These are phyloP conservation scores for Ascochyta viciae-villosae DNA, from an alignment of 2,329 filamentous ascomycete genomes.

Conservation along the genomic window DNA sequence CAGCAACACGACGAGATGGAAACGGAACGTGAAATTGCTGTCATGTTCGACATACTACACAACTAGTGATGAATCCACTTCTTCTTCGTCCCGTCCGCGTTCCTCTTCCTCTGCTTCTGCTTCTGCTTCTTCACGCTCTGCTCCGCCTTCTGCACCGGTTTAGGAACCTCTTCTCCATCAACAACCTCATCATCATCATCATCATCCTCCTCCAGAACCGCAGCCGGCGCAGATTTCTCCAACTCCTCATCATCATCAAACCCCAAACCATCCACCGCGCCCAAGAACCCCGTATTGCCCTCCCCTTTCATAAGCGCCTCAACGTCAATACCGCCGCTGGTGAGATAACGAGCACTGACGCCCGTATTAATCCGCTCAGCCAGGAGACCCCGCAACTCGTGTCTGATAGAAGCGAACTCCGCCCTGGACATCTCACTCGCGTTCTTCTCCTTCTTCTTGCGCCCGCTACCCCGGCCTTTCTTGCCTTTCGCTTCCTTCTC, in stretches of 20 bases:
- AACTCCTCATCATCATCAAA: conserved; percentile 37
- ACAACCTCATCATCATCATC: conserved; percentile 34
- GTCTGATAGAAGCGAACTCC: conserved; percentile 73
- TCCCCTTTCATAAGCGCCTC: conserved; percentile 69
- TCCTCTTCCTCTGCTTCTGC: conserved; percentile 26
- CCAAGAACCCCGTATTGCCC: conserved; percentile 71
- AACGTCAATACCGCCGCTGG: conserved; percentile 83
- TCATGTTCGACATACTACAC: too few relatives aligned
- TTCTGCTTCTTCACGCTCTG: conserved; percentile 11
- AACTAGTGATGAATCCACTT: conserved; percentile 16
- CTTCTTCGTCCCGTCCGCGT: conserved; percentile 15
- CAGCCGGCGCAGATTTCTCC: conserved; percentile 16
- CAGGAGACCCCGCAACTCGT: conserved; percentile 75
- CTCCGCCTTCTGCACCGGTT: conserved; percentile 10
- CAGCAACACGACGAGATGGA: too few relatives aligned
- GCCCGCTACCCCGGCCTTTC: conserved; percentile 68
- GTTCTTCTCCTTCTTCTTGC: conserved; percentile 77
- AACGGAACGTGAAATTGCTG: too few relatives aligned
- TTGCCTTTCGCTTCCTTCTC: conserved; percentile 66
- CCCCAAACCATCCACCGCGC: conserved; percentile 58
- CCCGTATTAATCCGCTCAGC: conserved; percentile 81
- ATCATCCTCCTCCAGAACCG: conserved; percentile 29
- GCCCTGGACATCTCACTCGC: conserved; percentile 72
- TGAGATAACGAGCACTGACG: conserved; percentile 86
- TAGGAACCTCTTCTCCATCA: not conserved